Base-by-base conservation (phyloP, 768 basidiomycete species). In the Tylopilus rubrobrunneus region DNA sequence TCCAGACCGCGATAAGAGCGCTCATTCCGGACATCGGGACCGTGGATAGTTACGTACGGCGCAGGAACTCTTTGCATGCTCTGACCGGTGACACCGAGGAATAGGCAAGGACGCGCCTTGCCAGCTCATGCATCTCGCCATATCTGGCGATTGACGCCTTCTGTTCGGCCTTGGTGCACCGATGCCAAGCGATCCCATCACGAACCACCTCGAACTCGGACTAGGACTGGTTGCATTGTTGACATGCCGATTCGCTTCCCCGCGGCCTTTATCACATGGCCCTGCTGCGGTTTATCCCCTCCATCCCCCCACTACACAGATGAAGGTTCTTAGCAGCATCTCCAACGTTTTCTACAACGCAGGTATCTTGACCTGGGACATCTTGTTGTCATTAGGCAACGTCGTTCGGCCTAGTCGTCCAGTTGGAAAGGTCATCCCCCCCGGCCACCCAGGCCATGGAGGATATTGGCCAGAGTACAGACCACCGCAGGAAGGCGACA, bases 381-480 rank as follows among this genome's bases (percentile, higher is more conserved):
- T 63, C 44, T 19, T 63, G 19, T 25, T 60, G 49, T 52, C 57
- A 5, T 12, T 62, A 4, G 61, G 57, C 31, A 63, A 56, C 31
- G 23, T 63, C 8, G 43, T 62, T 21, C 48, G 36, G 7, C 12
- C 37, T 10, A 56, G 33, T 17, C 73, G 74, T 12, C 75, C 74
- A 28, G 67, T 74, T 7, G 85, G 85, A 3, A 67, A 74, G 17
- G 81, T 86, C 23, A 78, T 77, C 0, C 81, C 78, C 12, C 64
- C 67, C 34, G 81, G 82, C 2, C 69, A 76, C 45, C 77, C 80
- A 7, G 86, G 85, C 1, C 75, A 69, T 28, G 78, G 73, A 29
- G 85, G 87, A 0, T 63, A 75, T 43, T 91, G 88, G 88, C 87
- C 87, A 7, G 80, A 83, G 62, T 90, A 76, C 58, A 70, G 76